Conservation (phyloP, 1,284 basidiomycete species). For the Sphagnurus paluster region DNA sequence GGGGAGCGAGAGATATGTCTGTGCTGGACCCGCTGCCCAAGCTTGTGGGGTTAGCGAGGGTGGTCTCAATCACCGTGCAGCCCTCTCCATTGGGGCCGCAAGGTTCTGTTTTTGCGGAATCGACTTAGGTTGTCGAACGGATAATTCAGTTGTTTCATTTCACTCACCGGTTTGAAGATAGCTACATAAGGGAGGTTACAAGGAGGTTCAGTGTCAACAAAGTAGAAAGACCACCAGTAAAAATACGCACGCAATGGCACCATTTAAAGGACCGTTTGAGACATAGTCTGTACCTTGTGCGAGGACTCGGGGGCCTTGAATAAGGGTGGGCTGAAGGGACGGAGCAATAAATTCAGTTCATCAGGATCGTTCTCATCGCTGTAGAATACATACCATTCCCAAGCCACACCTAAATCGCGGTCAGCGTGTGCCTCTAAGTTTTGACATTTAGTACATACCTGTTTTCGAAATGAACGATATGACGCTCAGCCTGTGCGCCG, state of each 20-base stretch:
- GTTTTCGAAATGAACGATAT: constrained; percentile 32
- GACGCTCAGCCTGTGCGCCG: constrained; percentile 25
- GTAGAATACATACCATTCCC: constrained; percentile 22
- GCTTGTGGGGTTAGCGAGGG: constrained; percentile 38
- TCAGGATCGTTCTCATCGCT: too few species aligned
- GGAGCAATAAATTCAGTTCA: background rate
- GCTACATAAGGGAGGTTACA: too few species aligned
- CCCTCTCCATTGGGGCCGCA: constrained; percentile 45
- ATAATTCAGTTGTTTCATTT: background rate
- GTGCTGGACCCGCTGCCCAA: constrained; percentile 42
- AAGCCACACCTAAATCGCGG: constrained; percentile 29
- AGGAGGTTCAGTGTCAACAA: background rate
- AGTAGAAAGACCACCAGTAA: background rate
- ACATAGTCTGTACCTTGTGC: constrained; percentile 34
- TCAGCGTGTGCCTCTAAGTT: too few species aligned
- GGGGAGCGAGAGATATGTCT: constrained; percentile 46
- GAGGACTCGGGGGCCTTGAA: constrained; percentile 27
- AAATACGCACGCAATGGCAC: constrained; percentile 37
- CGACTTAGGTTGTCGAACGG: background rate
- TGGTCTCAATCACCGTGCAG: constrained; percentile 44
- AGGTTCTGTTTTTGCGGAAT: constrained; percentile 18
- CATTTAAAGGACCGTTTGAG: constrained; percentile 31
- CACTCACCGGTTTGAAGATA: constrained; percentile 40
- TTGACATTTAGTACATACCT: constrained; percentile 17
- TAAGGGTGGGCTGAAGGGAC: constrained; percentile 25